phyloP scores from a whole-genome alignment of 2,329 filamentous ascomycete species.

The Exophiala spinifera region DNA sequence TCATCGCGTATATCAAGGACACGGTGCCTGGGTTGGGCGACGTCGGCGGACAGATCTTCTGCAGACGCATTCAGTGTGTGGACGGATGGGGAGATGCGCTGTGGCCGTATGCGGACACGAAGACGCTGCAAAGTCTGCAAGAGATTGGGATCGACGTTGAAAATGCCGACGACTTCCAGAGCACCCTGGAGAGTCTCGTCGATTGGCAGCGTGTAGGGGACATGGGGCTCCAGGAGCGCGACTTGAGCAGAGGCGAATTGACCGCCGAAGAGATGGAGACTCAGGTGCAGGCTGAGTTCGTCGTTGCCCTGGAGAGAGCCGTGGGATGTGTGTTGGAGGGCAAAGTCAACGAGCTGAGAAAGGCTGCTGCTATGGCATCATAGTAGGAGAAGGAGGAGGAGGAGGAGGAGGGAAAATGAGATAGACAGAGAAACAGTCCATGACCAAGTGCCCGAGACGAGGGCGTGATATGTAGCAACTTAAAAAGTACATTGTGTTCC shows the following conservation, averaged over 20 bases:
- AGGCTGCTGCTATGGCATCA: slow-evolving; percentile 17
- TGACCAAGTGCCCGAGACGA: too few relatives aligned
- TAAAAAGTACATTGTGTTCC: too few relatives aligned
- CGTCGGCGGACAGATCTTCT: slow-evolving; percentile 44
- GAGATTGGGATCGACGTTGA: slow-evolving; percentile 38
- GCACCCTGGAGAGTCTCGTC: slow-evolving; percentile 37
- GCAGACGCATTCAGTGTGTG: slow-evolving; percentile 40
- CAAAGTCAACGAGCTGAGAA: slow-evolving; percentile 28
- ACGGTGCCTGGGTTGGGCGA: slow-evolving; percentile 42
- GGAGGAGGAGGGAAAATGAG: too few relatives aligned
- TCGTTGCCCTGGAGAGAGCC: slow-evolving; percentile 39
- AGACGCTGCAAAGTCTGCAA: slow-evolving; percentile 35
- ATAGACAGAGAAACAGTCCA: too few relatives aligned
- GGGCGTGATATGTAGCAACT: too few relatives aligned
- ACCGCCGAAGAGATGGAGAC: slow-evolving; percentile 34
- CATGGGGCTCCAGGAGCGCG: slow-evolving; percentile 31
- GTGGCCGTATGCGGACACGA: slow-evolving; percentile 41
- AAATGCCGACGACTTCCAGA: slow-evolving; percentile 33
- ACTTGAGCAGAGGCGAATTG: slow-evolving; percentile 31
- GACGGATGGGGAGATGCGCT: slow-evolving; percentile 34
- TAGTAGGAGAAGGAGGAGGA: too few relatives aligned
- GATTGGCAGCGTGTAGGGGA: slow-evolving; percentile 26
- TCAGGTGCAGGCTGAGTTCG: slow-evolving; percentile 36
- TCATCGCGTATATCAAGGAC: slow-evolving; percentile 26
- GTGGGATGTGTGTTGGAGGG: slow-evolving; percentile 39